Conservation (phyloP, 169 alveolate species). For the Plasmodium cynomolgi region DNA sequence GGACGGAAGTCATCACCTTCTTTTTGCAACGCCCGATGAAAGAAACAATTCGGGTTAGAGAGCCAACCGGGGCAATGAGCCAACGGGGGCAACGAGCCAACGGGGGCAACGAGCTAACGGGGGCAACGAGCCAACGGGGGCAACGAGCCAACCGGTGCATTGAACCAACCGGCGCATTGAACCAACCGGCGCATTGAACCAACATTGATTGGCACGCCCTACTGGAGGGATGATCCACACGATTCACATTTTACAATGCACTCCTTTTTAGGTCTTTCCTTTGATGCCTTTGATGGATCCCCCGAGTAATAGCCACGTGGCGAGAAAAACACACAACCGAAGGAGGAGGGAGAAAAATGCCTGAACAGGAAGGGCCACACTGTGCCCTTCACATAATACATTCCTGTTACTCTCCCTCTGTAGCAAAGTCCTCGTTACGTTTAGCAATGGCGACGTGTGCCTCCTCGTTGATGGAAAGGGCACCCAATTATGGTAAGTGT, state of each 20-base stretch:
- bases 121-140: background rate
- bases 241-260: background rate
- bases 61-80: background rate
- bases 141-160: too few relatives aligned
- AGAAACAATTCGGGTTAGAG: slow-evolving; percentile 43
- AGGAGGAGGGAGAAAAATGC: background rate
- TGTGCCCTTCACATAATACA: background rate
- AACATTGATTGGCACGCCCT: background rate
- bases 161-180: too few relatives aligned
- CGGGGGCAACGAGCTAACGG: background rate
- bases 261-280: slow-evolving; percentile 44
- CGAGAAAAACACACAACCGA: background rate
- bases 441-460: slow-evolving; percentile 67
- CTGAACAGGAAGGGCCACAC: background rate
- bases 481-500: slow-evolving; percentile 18
- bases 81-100: background rate
- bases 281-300: slow-evolving; percentile 43
- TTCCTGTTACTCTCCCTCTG: background rate
- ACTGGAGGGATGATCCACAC: background rate
- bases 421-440: slow-evolving; percentile 45
- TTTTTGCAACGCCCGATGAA: slow-evolving; percentile 38
- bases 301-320: slow-evolving; percentile 33
- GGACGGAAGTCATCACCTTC: slow-evolving; percentile 5
- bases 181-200: background rate
- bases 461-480: slow-evolving; percentile 22